Percentiles rank a stretch among this genome's conserved stretches.
These are phyloP conservation scores for Lodderomyces metapsilosis DNA, from an alignment of 1,139 yeast species.

Conservation along the genomic window DNA sequence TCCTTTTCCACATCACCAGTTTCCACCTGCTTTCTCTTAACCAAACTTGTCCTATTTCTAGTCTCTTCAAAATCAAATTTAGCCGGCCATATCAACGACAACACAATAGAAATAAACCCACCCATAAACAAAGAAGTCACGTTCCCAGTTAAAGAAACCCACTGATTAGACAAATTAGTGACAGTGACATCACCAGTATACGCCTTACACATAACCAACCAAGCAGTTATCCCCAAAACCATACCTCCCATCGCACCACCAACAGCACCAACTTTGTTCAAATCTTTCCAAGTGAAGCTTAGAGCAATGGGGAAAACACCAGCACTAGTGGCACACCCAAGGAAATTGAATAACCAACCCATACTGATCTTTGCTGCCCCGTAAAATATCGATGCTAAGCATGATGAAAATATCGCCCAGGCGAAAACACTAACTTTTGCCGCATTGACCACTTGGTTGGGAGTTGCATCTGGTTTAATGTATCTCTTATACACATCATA, in stretches of 20 bases:
- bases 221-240: constrained; percentile 20
- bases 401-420: constrained; percentile 30
- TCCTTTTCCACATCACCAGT: not conserved
- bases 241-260: constrained; percentile 27
- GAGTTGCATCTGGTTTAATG: constrained; percentile 41
- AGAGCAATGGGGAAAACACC: constrained; percentile 44
- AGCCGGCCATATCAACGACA: constrained; percentile 33
- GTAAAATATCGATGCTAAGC: constrained; percentile 41
- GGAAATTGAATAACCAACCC: constrained; percentile 43
- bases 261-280: constrained; percentile 34
- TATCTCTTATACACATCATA: constrained; percentile 49
- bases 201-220: constrained; percentile 20
- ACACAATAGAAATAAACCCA: constrained; percentile 28
- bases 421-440: constrained; percentile 39
- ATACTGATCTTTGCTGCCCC: constrained; percentile 23
- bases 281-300: constrained; percentile 39
- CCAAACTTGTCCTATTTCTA: constrained; percentile 30
- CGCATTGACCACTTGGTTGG: constrained; percentile 35
- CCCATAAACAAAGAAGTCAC: constrained; percentile 20
- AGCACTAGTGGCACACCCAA: constrained; percentile 29
- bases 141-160: constrained; percentile 23
- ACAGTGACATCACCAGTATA: constrained; percentile 26
- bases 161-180: constrained; percentile 18
- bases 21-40: constrained; percentile 10
- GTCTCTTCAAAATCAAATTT: constrained; percentile 34